Evolutionary conservation across 1,139 yeast genomes (phyloP).

Genomic region (Saccharomyces hybrid): DNA sequence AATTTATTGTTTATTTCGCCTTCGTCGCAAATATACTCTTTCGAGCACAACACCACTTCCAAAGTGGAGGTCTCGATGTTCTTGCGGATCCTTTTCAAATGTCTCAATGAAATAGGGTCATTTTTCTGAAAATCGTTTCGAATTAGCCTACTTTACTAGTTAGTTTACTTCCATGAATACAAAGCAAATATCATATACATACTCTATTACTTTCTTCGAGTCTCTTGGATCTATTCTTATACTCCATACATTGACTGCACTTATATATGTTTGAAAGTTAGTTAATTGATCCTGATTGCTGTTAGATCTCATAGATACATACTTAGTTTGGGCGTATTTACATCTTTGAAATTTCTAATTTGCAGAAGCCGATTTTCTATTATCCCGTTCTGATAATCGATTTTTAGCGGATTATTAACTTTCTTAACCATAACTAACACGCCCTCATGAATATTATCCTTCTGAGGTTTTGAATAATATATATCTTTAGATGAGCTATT

Average conservation of each 20-base stretch:
- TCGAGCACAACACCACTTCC: constrained; percentile 34
- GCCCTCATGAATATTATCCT: not conserved
- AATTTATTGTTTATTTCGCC: constrained; percentile 15
- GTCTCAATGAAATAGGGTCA: constrained; percentile 38
- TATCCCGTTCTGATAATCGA: constrained; percentile 45
- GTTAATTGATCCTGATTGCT: not conserved
- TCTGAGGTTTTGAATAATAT: not conserved
- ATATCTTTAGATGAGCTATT: not conserved
- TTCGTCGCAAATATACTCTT: constrained; percentile 14
- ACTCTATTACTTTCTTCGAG: constrained; percentile 35
- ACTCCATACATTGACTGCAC: constrained; percentile 48
- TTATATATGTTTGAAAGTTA: constrained; percentile 3
- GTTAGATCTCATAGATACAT: constrained; percentile 9
- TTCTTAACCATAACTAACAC: constrained; percentile 32
- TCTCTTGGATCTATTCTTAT: constrained; percentile 39
- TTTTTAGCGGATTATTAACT: constrained; percentile 28
- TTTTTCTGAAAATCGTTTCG: constrained; percentile 20
- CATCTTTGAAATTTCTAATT: constrained; percentile 32
- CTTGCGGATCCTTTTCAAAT: constrained; percentile 38
- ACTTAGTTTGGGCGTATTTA: constrained; percentile 34
- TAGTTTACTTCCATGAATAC: constrained; percentile 11
- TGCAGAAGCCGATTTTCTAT: constrained; percentile 46
- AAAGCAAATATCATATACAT: constrained; percentile 17
- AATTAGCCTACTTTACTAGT: constrained; percentile 18
- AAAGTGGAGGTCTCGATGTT: constrained; percentile 18